Evolutionary conservation across 2,329 filamentous ascomycete species (phyloP).

Genomic region (Cladophialophora psammophila): DNA sequence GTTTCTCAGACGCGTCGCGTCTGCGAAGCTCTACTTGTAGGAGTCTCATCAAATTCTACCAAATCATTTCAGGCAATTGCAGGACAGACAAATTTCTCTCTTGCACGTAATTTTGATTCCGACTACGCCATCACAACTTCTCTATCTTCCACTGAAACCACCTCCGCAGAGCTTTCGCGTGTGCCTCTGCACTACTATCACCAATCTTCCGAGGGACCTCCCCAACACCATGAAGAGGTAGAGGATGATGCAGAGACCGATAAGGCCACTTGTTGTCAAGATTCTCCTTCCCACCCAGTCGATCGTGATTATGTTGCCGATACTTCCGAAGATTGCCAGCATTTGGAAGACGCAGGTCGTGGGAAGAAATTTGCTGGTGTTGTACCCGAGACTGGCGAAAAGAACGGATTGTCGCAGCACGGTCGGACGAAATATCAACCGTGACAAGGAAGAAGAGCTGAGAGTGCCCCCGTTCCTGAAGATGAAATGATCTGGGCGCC

Average conservation of each 20-base stretch:
- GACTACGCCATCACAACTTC: too few relatives aligned
- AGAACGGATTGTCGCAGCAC: background rate
- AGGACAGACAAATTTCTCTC: too few relatives aligned
- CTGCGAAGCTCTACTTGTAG: too few relatives aligned
- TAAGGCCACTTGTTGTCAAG: background rate
- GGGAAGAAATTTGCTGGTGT: background rate
- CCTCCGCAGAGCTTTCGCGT: too few relatives aligned
- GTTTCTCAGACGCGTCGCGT: too few relatives aligned
- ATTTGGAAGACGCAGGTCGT: background rate
- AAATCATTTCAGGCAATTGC: too few relatives aligned
- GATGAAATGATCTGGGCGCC: background rate
- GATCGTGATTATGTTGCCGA: background rate
- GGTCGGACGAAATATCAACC: background rate
- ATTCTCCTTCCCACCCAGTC: background rate
- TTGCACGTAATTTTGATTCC: too few relatives aligned
- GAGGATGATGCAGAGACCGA: background rate
- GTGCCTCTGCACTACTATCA: too few relatives aligned
- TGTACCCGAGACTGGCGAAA: background rate
- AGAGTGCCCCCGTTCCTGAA: background rate
- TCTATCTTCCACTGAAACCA: too few relatives aligned
- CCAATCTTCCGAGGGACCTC: too few relatives aligned
- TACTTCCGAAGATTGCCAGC: background rate
- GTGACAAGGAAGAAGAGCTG: background rate
- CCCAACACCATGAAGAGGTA: background rate
- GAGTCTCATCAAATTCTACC: too few relatives aligned